Percentiles rank a stretch among this genome's conserved stretches.
Evolutionary conservation across 192 early-diverging fungal species (phyloP).

Genomic region (Obelidium mucronatum): DNA sequence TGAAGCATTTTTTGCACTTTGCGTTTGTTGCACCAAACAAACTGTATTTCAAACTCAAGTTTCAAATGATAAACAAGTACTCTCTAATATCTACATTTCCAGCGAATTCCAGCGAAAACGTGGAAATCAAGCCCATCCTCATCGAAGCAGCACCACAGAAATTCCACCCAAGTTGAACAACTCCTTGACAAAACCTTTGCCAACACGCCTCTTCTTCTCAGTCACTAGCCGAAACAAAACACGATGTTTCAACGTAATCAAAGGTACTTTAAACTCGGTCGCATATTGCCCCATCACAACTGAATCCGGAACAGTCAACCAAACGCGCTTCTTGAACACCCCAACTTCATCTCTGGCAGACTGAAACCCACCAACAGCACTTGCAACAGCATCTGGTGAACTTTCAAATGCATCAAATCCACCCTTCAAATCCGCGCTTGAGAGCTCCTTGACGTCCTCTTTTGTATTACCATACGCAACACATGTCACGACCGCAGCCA

Average conservation of each 20-base stretch:
- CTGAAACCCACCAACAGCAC: neutral
- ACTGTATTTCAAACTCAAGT: no score
- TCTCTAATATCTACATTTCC: no score
- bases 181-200: neutral
- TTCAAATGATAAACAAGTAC: no score
- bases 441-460: constrained; percentile 6
- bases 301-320: constrained; percentile 17
- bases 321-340: constrained; percentile 28
- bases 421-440: neutral
- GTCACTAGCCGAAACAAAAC: constrained; percentile 12
- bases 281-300: constrained; percentile 12
- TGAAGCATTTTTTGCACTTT: no score
- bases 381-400: neutral
- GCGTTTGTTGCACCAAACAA: no score
- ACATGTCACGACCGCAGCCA: neutral
- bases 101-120: no score
- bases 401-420: neutral
- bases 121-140: no score
- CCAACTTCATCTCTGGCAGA: neutral
- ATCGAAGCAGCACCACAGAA: constrained; percentile 20
- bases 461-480: neutral
- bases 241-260: constrained; percentile 12
- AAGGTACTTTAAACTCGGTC: constrained; percentile 15
- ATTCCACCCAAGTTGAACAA: constrained; percentile 9
- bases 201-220: constrained; percentile 4